These are phyloP conservation scores for Neoboletus brunneissimus DNA, from an alignment of 768 basidiomycete genomes.

Conservation along the genomic window DNA sequence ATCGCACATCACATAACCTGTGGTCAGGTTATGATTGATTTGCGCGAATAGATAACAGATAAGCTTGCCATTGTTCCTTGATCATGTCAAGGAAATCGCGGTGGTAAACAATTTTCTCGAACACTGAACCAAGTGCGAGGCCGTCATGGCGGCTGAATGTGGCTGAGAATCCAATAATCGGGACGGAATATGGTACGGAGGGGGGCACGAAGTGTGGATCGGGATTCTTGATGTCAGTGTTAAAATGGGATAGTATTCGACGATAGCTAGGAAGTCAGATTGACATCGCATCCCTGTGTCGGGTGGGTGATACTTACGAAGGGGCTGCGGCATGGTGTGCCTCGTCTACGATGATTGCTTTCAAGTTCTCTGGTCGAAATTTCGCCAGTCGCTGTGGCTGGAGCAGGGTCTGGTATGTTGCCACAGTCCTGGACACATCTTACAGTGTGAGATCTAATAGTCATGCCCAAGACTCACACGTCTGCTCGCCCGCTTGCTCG, in stretches of 20 bases:
- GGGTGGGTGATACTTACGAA: slow-evolving; percentile 52
- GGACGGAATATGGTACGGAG: slow-evolving; percentile 49
- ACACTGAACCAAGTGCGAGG: slow-evolving; percentile 82
- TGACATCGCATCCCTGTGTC: background rate
- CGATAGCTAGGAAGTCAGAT: slow-evolving; percentile 56
- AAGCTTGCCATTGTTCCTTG: slow-evolving; percentile 74
- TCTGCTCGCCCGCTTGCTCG: slow-evolving; percentile 79
- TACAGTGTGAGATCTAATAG: background rate
- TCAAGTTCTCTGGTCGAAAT: slow-evolving; percentile 64
- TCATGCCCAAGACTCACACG: slow-evolving; percentile 47
- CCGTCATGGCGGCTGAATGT: slow-evolving; percentile 94
- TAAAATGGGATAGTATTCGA: slow-evolving; percentile 79
- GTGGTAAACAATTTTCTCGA: slow-evolving; percentile 91
- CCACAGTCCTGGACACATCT: slow-evolving; percentile 59
- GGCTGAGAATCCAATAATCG: slow-evolving; percentile 92
- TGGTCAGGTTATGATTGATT: background rate
- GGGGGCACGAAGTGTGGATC: slow-evolving; percentile 42
- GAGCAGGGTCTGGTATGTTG: slow-evolving; percentile 84
- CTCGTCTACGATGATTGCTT: slow-evolving; percentile 85
- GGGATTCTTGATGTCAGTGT: slow-evolving; percentile 58
- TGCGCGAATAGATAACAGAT: background rate
- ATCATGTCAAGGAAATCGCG: slow-evolving; percentile 91
- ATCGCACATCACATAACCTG: slow-evolving; percentile 83
- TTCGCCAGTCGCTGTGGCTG: slow-evolving; percentile 64
- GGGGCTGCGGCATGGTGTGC: slow-evolving; percentile 94